Conservation (phyloP, 2,329 filamentous ascomycete species). For the Purpureocillium lavendulum region DNA sequence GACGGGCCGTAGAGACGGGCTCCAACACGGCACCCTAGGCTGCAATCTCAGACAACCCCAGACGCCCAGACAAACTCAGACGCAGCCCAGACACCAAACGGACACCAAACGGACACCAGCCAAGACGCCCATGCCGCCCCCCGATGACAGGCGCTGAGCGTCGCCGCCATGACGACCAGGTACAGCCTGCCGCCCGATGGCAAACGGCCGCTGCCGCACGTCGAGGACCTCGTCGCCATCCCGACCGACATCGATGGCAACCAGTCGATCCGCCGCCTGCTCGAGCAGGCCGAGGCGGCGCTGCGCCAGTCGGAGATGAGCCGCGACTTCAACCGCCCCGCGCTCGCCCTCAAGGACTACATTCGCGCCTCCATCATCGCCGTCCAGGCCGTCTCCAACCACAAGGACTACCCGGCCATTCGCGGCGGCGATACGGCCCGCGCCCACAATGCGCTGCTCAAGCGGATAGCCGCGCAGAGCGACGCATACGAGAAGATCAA, state of each 20-base stretch:
- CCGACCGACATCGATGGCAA: slow-evolving; percentile 37
- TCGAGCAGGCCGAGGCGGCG: slow-evolving; percentile 43
- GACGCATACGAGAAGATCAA: slow-evolving; percentile 50
- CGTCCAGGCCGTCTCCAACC: slow-evolving; percentile 65
- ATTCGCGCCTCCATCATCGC: slow-evolving; percentile 74
- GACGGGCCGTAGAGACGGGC: too few species aligned
- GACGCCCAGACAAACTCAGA: too few species aligned
- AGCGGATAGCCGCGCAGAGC: slow-evolving; percentile 38
- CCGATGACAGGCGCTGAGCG: slow-evolving; percentile 16
- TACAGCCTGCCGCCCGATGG: slow-evolving; percentile 19
- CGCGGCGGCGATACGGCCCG: slow-evolving; percentile 41
- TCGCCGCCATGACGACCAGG: slow-evolving; percentile 10
- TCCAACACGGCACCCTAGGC: too few species aligned
- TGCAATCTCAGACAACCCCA: too few species aligned
- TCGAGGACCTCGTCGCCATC: slow-evolving; percentile 42
- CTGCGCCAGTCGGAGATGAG: slow-evolving; percentile 53
- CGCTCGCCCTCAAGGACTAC: slow-evolving; percentile 76
- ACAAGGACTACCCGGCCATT: slow-evolving; percentile 64
- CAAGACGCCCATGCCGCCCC: too few species aligned
- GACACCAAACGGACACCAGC: too few species aligned
- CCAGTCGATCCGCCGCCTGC: slow-evolving; percentile 43
- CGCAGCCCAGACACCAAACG: too few species aligned
- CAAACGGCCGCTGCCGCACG: slow-evolving; percentile 35
- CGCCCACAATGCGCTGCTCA: slow-evolving; percentile 41
- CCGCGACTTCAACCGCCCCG: slow-evolving; percentile 56